Conservation (phyloP, 1,284 basidiomycete species). For the Exsudoporus floridanus region DNA sequence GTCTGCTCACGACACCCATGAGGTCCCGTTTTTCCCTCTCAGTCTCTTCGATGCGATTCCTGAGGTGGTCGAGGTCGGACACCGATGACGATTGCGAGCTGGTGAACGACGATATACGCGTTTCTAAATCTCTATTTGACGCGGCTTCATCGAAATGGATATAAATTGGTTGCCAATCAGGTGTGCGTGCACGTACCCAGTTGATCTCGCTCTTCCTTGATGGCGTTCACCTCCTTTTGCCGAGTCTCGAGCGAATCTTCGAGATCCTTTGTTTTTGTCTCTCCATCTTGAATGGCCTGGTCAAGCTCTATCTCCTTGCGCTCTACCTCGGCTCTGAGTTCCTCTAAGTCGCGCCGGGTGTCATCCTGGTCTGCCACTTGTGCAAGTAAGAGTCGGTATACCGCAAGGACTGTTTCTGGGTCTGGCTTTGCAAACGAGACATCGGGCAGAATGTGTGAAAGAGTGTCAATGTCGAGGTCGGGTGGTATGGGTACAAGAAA, state of each 20-base stretch:
- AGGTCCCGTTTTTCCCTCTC: conserved; percentile 82
- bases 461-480: conserved; percentile 60
- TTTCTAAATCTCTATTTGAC: conserved; percentile 52
- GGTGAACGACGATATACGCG: conserved; percentile 52
- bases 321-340: conserved; percentile 59
- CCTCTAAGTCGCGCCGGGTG: conserved; percentile 60
- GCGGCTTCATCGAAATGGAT: conserved; percentile 47
- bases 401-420: conserved; percentile 53
- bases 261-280: conserved; percentile 54
- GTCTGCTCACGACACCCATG: conserved; percentile 66
- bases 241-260: conserved; percentile 50
- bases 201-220: conserved; percentile 61
- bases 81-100: conserved; percentile 58
- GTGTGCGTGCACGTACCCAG: conserved; percentile 48
- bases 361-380: conserved; percentile 56
- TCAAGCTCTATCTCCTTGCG: conserved; percentile 76
- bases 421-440: conserved; percentile 55
- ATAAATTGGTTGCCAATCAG: conserved; percentile 1
- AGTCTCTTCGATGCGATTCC: conserved; percentile 61
- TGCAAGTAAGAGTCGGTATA: conserved; percentile 62
- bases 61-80: conserved; percentile 57
- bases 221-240: conserved; percentile 52
- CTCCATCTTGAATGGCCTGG: conserved; percentile 72
- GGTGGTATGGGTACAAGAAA: conserved; percentile 45
- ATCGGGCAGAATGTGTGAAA: conserved; percentile 54